Evolutionary conservation across 345 rosid genomes (phyloP).

Genomic region (Populus ilicifolia): DNA sequence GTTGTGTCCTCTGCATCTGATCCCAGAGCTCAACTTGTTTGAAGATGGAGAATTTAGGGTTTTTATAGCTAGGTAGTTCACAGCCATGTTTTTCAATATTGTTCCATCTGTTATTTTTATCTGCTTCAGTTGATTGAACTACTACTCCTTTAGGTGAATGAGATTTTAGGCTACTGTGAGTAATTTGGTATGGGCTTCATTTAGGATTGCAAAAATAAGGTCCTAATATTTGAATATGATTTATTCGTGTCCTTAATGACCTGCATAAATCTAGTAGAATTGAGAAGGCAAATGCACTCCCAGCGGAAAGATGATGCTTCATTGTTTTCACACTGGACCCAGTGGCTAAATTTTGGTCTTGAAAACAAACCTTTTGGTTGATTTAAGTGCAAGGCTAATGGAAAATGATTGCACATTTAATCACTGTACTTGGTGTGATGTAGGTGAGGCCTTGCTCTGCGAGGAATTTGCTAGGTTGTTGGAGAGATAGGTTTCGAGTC

Average conservation of each 20-base stretch:
- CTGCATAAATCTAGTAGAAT: not conserved
- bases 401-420: not conserved
- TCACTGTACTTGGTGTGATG: too few relatives aligned
- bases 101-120: not conserved
- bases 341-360: not conserved
- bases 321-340: not conserved
- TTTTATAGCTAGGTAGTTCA: not conserved
- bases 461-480: not conserved
- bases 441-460: not conserved
- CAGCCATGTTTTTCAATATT: not conserved
- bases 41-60: not conserved
- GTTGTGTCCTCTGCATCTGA: not conserved
- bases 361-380: not conserved
- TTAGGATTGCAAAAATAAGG: not conserved
- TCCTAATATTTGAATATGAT: not conserved
- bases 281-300: not conserved
- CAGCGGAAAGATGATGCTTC: not conserved
- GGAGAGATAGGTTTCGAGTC: not conserved
- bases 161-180: not conserved
- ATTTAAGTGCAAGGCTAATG: not conserved
- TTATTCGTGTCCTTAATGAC: not conserved
- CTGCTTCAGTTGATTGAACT: not conserved
- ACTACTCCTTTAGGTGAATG: not conserved
- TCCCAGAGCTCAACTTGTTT: not conserved
- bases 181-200: not conserved